Base-by-base conservation (phyloP, 192 early-diverging fungal genomes). In the Geosiphon pyriformis region DNA sequence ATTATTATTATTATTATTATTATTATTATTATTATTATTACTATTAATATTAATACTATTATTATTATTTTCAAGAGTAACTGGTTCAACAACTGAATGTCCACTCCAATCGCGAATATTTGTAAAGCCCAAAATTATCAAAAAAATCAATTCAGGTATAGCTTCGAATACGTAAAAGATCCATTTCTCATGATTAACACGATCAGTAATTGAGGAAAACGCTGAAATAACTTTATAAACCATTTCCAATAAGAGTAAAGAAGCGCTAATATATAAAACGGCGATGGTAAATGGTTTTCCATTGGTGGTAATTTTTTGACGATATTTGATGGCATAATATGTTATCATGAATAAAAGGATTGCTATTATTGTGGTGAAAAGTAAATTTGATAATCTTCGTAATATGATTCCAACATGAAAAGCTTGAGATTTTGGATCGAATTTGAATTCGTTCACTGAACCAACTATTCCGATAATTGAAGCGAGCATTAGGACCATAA, bases 181-280 rank as follows among this genome's bases (percentile, higher is more conserved):
- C 61, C 61, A 63, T 25, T 51, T 30, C 23, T 51, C 26, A 18
- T 8, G 1, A 51, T 52, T 50, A 2, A 51, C 30, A 20, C 37
- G 20, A 51, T 49, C 30, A 0, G 30, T 23, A 2, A 29, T n/a
- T 0, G 42, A 3, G 0, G 30, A 2, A n/a, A 63, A 51, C 1
- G 25, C 20, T 15, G 48, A 4, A 27, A 63, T 29, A 17, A 22
- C 48, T 51, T 46, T 49, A 33, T 63, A 63, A 15, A 51, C 29
- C 46, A 63, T 48, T 15, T 63, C 61, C 7, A 63, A 48, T 11
- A 51, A 51, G 17, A 63, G 22, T 12, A 63, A 63, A n/a, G 61
- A 35, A 4, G 25, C 48, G 2, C 18, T 15, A 22, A 34, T 50
- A 27, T 51, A 63, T 25, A 63, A 51, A 12, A 63, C 48, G 0